phyloP scores from a whole-genome alignment of 2,329 filamentous ascomycete species.

The Gnomoniopsis sp. region DNA sequence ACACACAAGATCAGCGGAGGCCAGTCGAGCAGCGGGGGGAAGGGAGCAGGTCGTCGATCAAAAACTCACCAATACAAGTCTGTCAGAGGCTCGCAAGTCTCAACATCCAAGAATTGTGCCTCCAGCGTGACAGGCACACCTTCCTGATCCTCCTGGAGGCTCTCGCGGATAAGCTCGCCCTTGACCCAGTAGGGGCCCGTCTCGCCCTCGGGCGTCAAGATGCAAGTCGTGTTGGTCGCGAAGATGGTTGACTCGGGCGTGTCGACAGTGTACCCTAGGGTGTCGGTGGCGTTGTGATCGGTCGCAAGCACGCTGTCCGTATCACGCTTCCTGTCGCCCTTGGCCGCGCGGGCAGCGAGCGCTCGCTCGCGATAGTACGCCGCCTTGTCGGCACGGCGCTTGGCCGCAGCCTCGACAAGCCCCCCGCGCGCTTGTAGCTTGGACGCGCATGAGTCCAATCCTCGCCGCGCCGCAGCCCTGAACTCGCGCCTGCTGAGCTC shows the following conservation, averaged over 20 bases:
- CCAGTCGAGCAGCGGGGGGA: no score
- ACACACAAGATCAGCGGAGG: not conserved
- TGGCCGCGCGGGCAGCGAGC: not conserved
- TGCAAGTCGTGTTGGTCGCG: constrained; percentile 16
- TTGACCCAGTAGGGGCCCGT: constrained; percentile 32
- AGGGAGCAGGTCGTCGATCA: no score
- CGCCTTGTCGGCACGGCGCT: not conserved
- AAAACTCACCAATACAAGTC: constrained; percentile 25
- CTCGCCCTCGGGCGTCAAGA: constrained; percentile 29
- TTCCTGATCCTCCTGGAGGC: constrained; percentile 32
- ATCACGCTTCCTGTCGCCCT: not conserved
- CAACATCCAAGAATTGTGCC: constrained; percentile 37
- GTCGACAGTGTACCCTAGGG: not conserved
- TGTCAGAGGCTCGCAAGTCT: constrained; percentile 37
- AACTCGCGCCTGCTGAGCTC: not conserved
- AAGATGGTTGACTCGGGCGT: not conserved
- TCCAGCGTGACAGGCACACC: constrained; percentile 38
- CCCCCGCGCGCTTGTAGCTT: not conserved
- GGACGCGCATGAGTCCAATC: not conserved
- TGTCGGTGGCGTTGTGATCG: not conserved
- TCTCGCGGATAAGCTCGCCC: constrained; percentile 32
- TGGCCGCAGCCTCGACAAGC: not conserved
- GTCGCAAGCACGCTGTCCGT: not conserved
- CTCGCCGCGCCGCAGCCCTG: not conserved
- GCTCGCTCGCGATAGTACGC: not conserved